These are phyloP conservation scores for Claviceps arundinis DNA, from an alignment of 2,329 filamentous ascomycete genomes.

Conservation along the genomic window DNA sequence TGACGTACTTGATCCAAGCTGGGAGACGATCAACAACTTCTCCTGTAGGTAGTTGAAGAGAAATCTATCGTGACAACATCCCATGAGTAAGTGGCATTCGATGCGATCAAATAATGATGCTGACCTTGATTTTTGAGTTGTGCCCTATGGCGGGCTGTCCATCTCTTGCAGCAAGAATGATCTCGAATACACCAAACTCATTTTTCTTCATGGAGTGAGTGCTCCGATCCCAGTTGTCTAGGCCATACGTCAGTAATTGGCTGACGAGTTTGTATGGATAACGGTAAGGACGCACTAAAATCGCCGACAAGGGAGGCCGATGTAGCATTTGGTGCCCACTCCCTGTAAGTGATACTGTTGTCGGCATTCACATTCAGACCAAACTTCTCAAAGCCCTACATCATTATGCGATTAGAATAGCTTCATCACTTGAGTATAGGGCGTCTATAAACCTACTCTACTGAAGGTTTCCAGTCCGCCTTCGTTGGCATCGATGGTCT, in stretches of 20 bases:
- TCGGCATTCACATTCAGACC: slow-evolving; percentile 72
- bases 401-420: neutral
- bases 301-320: slow-evolving; percentile 83
- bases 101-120: slow-evolving; percentile 6
- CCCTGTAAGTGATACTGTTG: slow-evolving; percentile 78
- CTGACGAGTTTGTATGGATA: neutral
- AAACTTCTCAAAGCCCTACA: slow-evolving; percentile 70
- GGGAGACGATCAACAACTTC: slow-evolving; percentile 79
- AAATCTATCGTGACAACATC: slow-evolving; percentile 45
- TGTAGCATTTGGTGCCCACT: slow-evolving; percentile 89
- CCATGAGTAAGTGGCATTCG: neutral
- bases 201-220: slow-evolving; percentile 82
- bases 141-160: slow-evolving; percentile 74
- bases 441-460: slow-evolving; percentile 37
- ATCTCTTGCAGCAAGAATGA: slow-evolving; percentile 58
- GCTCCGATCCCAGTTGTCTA: slow-evolving; percentile 75
- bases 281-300: slow-evolving; percentile 59
- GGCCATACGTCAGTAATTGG: slow-evolving; percentile 14
- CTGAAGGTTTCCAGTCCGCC: slow-evolving; percentile 89
- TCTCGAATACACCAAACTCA: slow-evolving; percentile 74
- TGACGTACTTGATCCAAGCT: slow-evolving; percentile 95
- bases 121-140: slow-evolving; percentile 90
- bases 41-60: slow-evolving; percentile 65
- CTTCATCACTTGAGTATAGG: neutral
- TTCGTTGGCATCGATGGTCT: slow-evolving; percentile 67